Conservation (phyloP, 2,329 filamentous ascomycete genomes). For the Xylaria polymorpha region DNA sequence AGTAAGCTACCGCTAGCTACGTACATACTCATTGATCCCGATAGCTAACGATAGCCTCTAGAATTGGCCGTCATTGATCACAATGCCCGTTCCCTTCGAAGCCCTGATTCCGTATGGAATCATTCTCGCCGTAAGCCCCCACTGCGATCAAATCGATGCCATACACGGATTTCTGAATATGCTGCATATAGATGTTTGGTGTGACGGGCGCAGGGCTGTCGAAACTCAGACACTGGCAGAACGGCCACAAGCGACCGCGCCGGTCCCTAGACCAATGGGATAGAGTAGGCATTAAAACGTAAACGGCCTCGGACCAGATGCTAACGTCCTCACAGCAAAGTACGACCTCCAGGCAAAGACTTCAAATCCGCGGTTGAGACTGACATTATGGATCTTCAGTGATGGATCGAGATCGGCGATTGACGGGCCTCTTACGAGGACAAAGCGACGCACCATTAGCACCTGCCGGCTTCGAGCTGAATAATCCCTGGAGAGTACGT, state of each 20-base stretch:
- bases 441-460: constrained; percentile 67
- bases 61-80: constrained; percentile 42
- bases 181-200: constrained; percentile 68
- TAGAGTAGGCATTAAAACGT: constrained; percentile 57
- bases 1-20: not conserved
- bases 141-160: constrained; percentile 14
- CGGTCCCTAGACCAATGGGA: constrained; percentile 73
- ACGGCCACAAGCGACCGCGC: constrained; percentile 70
- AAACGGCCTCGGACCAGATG: constrained; percentile 18
- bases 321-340: constrained; percentile 64
- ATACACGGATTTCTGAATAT: constrained; percentile 39
- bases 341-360: constrained; percentile 49
- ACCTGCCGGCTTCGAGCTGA: constrained; percentile 70
- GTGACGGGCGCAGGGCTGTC: constrained; percentile 68
- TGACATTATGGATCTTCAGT: constrained; percentile 56
- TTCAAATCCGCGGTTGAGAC: constrained; percentile 8
- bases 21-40: not conserved
- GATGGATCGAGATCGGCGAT: constrained; percentile 73
- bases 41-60: constrained; percentile 16
- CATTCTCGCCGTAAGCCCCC: constrained; percentile 66
- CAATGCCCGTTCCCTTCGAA: constrained; percentile 74
- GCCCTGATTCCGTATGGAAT: constrained; percentile 73
- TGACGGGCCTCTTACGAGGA: constrained; percentile 69
- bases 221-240: constrained; percentile 66
- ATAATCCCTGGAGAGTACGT: constrained; percentile 72